Evolutionary conservation across 2,329 filamentous ascomycete species (phyloP).

Genomic region (Metarhizium guizhouense): DNA sequence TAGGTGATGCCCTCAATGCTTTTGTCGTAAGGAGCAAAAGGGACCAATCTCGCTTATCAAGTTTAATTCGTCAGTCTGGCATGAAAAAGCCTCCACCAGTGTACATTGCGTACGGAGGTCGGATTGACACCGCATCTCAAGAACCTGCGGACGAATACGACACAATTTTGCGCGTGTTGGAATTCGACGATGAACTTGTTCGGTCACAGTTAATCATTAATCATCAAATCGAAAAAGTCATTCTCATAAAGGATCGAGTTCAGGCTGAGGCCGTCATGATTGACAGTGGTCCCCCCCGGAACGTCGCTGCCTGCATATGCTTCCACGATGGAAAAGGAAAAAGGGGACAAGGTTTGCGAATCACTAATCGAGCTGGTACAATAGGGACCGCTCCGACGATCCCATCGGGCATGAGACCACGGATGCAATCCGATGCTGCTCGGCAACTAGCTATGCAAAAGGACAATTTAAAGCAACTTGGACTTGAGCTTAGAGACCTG

Average conservation of each 20-base stretch:
- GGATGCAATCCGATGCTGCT: constrained; percentile 74
- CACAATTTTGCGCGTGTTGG: constrained; percentile 72
- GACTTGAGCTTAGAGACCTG: constrained; percentile 43
- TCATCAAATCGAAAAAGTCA: constrained; percentile 71
- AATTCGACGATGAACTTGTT: constrained; percentile 72
- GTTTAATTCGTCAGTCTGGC: constrained; percentile 51
- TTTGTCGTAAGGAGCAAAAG: constrained; percentile 74
- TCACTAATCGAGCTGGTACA: constrained; percentile 35
- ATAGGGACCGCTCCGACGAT: constrained; percentile 33
- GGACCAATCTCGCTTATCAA: constrained; percentile 62
- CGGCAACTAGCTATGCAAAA: constrained; percentile 50
- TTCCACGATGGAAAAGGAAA: constrained; percentile 49
- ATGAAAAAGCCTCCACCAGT: constrained; percentile 39
- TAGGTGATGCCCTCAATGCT: constrained; percentile 60
- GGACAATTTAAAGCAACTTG: constrained; percentile 43
- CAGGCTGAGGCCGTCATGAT: constrained; percentile 65
- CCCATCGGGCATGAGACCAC: constrained; percentile 43
- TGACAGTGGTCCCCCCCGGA: constrained; percentile 47
- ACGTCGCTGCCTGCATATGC: constrained; percentile 66
- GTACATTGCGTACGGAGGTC: constrained; percentile 27
- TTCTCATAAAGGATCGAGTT: constrained; percentile 61
- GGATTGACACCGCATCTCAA: constrained; percentile 30
- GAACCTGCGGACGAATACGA: constrained; percentile 67
- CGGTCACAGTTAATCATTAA: constrained; percentile 78
- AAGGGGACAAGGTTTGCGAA: constrained; percentile 50